phyloP scores from a whole-genome alignment of 176 grass and related monocot species.

The Avena atlantica region DNA sequence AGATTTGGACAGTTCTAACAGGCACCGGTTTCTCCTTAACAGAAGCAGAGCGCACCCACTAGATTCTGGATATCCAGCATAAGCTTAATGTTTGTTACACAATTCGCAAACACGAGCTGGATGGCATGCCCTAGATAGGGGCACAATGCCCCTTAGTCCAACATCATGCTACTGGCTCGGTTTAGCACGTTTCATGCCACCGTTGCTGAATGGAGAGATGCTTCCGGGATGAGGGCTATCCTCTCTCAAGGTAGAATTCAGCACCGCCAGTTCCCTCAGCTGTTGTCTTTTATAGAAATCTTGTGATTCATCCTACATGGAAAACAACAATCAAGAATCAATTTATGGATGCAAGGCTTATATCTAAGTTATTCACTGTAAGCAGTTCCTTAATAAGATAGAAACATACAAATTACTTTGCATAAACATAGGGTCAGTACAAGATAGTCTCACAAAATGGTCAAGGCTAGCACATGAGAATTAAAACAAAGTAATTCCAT shows the following conservation, averaged over 20 bases:
- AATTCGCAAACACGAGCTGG: neutral
- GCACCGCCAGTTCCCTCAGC: constrained; percentile 79
- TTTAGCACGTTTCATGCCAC: constrained; percentile 87
- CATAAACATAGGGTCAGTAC: neutral
- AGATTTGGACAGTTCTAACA: constrained; percentile 4
- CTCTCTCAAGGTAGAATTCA: constrained; percentile 79
- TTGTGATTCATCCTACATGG: constrained; percentile 83
- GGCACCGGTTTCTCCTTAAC: constrained; percentile 6
- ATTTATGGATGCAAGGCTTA: constrained; percentile 5
- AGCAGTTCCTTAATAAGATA: neutral
- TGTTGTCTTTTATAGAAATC: constrained; percentile 95
- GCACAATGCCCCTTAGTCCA: constrained; percentile 31
- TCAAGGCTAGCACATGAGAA: neutral
- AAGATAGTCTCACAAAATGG: neutral
- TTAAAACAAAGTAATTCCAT: neutral
- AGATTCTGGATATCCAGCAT: constrained; percentile 26
- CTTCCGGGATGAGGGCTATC: constrained; percentile 83
- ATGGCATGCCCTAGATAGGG: neutral
- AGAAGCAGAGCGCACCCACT: neutral
- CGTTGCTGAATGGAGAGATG: constrained; percentile 79
- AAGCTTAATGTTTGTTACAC: constrained; percentile 37
- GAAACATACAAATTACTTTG: neutral
- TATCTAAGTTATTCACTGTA: neutral
- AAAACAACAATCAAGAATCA: constrained; percentile 12
- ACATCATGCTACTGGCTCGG: constrained; percentile 54